Evolutionary conservation across 1,284 basidiomycete species (phyloP).

Genomic region (Fomitopsis palustris): DNA sequence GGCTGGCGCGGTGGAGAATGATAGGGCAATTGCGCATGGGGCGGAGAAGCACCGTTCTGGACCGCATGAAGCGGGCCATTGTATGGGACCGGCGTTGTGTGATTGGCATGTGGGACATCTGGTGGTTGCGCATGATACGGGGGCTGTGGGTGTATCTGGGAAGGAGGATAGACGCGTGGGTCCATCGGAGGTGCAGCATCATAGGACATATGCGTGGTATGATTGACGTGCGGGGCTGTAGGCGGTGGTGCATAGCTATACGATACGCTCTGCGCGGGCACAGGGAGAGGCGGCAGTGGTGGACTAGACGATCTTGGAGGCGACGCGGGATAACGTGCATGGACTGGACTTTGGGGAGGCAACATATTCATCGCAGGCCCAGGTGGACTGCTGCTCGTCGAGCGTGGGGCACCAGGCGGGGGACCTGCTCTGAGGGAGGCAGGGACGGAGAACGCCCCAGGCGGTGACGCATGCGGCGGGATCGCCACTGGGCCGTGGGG

Average conservation of each 20-base stretch:
- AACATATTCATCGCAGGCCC: background rate
- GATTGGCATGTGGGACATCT: background rate
- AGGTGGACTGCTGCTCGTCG: background rate
- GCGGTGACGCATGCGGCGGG: background rate
- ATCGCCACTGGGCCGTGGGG: background rate
- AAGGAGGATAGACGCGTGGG: background rate
- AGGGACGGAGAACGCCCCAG: background rate
- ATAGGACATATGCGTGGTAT: background rate
- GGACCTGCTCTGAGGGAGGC: background rate
- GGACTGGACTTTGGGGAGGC: background rate
- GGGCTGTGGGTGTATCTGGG: background rate
- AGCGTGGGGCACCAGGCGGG: background rate
- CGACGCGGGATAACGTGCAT: constrained; percentile 2
- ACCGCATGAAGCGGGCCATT: no score
- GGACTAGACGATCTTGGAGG: background rate
- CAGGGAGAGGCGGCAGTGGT: background rate
- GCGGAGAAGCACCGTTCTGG: background rate
- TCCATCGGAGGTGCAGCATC: background rate
- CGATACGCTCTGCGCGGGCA: background rate
- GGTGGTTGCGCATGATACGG: background rate
- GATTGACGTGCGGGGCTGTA: background rate
- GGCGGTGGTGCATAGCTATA: background rate
- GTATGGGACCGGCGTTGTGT: background rate
- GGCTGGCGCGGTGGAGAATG: background rate
- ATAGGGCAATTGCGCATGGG: background rate